Evolutionary conservation across 305 asterid genomes (phyloP), one percentile per base, ranked within the genome.

Genomic region (Andrographis paniculata): DNA sequence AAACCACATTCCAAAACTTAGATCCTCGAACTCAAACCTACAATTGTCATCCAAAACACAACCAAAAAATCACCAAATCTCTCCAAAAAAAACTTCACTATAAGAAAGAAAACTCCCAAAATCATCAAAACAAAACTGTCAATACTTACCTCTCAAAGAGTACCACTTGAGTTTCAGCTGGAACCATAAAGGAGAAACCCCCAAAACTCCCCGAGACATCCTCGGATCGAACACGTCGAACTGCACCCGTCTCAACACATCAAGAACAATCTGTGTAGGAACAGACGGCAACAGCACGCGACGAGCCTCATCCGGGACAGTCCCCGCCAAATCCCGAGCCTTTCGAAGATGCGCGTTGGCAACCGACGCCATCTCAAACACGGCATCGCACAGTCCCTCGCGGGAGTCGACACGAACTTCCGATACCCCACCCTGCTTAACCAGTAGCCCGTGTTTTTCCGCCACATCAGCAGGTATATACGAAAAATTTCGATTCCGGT

Each of bases 291-390:
- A 71, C 46, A 85, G 73, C 38, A 85, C 86, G 0, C 79, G 76
- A 17, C 45, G 65, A 52, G 98, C 95, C 67, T 71, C 95, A 47
- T 46, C 71, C 5, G 93, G 94, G 57, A 89, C 93, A 4, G 68
- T 80, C 49, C 50, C 78, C 4, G 76, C 70, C 68, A 89, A 66
- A 11, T 73, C 64, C 2, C 78, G 94, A 14, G 98, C 95, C 50
- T 85, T 89, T 69, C 68, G 56, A 72, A 89, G 35, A 70, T 85
- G 98, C 1, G 82, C 59, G 56, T 89, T 71, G 20, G 95, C 95
- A 33, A 85, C 81, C 28, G 98, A 82, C 1, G 95, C 98, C 72
- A 89, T 82, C 53, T 89, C 98, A 59, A 77, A 89, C 40, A 85
- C 94, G 17, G 76, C 88, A 60, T 67, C 52, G 14, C 80, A 66